Percentiles rank a stretch among this genome's conserved stretches.
These are phyloP conservation scores for Zarea fungicola DNA, from an alignment of 2,329 filamentous ascomycete genomes.

Conservation along the genomic window DNA sequence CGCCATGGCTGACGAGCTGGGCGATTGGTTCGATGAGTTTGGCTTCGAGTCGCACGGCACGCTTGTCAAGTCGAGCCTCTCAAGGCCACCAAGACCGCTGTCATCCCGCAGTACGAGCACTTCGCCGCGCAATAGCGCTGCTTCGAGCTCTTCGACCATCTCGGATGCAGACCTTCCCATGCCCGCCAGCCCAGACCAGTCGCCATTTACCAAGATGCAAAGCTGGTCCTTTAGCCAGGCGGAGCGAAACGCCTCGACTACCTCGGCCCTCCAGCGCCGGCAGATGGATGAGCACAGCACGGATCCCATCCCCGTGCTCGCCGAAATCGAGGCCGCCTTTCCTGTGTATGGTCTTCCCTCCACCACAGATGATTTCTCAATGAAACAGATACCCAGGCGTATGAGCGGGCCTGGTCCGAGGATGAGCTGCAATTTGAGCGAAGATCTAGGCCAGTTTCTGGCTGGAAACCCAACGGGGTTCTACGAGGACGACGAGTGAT, in stretches of 20 bases:
- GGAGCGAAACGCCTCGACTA: background rate
- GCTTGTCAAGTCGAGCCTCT: conserved; percentile 25
- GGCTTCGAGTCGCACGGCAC: conserved; percentile 40
- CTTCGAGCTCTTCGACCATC: conserved; percentile 7
- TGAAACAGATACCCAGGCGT: background rate
- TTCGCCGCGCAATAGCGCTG: conserved; percentile 10
- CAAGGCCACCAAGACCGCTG: conserved; percentile 8
- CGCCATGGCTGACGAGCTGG: conserved; percentile 38
- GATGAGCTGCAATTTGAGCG: conserved; percentile 57
- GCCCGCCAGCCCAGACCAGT: conserved; percentile 10
- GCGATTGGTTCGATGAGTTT: conserved; percentile 47
- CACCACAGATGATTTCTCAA: background rate
- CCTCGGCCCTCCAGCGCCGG: background rate
- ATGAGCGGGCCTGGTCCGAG: conserved; percentile 37
- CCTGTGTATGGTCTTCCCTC: background rate
- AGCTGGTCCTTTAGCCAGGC: conserved; percentile 9
- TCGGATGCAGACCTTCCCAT: conserved; percentile 10
- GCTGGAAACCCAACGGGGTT: conserved; percentile 52
- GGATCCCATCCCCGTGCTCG: conserved; percentile 6
- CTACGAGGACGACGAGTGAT: conserved; percentile 26
- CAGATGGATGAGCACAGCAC: background rate
- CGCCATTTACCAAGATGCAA: conserved; percentile 17
- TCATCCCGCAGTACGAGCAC: conserved; percentile 17
- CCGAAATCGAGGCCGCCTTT: background rate
- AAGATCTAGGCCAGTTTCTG: conserved; percentile 55